phyloP scores from a whole-genome alignment of 2,329 filamentous ascomycete genomes.

The Cladosporium sp. region DNA sequence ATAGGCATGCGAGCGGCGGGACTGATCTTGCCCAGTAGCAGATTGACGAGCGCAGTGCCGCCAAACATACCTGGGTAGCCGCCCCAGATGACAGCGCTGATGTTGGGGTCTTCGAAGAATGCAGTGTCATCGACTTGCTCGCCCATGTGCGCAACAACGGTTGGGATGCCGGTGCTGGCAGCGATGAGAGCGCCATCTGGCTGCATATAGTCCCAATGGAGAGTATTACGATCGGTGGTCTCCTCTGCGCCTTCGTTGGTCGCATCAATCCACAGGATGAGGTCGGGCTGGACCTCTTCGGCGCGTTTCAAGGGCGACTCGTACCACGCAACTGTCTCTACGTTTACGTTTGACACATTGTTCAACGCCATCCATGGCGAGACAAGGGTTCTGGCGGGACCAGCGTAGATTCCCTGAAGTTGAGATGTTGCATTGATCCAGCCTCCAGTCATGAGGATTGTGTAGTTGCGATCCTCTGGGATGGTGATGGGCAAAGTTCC shows the following conservation, averaged over 20 bases:
- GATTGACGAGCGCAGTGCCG: conserved; percentile 38
- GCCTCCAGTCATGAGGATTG: conserved; percentile 2
- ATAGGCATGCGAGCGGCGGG: conserved; percentile 38
- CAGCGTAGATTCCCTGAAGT: conserved; percentile 48
- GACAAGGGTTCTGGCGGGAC: not conserved
- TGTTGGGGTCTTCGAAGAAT: conserved; percentile 34
- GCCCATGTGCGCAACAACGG: conserved; percentile 34
- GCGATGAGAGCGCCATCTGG: conserved; percentile 2
- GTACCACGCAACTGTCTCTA: conserved; percentile 3
- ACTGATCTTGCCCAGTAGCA: conserved; percentile 37
- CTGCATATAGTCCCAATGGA: conserved; percentile 6
- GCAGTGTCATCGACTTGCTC: conserved; percentile 40
- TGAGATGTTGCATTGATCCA: conserved; percentile 3
- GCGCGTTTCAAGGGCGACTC: conserved; percentile 1
- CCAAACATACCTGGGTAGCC: conserved; percentile 43
- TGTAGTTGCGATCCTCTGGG: conserved; percentile 17
- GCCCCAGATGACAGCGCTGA: conserved; percentile 40
- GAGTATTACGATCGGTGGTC: conserved; percentile 5
- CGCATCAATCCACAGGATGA: not conserved
- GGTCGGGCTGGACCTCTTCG: conserved; percentile 3
- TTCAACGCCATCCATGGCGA: conserved; percentile 5
- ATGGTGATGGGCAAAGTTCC: conserved; percentile 33
- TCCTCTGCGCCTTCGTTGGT: conserved; percentile 4
- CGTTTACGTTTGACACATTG: conserved; percentile 3
- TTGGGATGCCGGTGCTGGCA: conserved; percentile 33